These are phyloP conservation scores for Microcyclospora pomicola DNA, from an alignment of 2,329 filamentous ascomycete genomes.

Conservation along the genomic window DNA sequence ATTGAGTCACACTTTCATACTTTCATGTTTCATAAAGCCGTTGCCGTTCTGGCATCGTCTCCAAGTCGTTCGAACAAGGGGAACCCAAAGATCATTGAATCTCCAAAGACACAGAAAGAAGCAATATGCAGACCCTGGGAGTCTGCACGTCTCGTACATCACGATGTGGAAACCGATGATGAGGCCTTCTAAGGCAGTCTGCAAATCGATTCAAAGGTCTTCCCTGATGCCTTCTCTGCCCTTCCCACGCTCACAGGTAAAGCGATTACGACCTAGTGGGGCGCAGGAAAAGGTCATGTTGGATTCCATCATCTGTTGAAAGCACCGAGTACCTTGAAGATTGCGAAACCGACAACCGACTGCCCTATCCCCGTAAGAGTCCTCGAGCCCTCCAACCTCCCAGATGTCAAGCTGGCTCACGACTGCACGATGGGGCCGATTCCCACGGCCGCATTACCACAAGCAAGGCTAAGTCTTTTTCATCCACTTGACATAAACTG, in stretches of 20 bases:
- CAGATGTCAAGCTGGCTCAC: conserved; percentile 14
- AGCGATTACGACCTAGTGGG: conserved; percentile 14
- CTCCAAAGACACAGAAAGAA: neutral
- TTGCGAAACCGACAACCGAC: neutral
- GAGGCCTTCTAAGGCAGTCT: conserved; percentile 17
- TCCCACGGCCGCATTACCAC: conserved; percentile 24
- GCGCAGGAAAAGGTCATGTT: conserved; percentile 21
- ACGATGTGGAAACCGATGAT: conserved; percentile 22
- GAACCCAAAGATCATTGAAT: neutral
- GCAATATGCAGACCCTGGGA: conserved; percentile 20
- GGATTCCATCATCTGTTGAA: conserved; percentile 27
- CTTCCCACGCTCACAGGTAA: conserved; percentile 21
- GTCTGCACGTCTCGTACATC: conserved; percentile 27
- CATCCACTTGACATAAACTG: too few relatives aligned
- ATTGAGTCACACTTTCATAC: neutral
- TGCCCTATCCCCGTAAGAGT: conserved; percentile 22
- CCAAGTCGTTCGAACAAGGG: neutral
- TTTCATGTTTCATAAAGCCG: neutral
- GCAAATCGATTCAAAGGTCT: conserved; percentile 5
- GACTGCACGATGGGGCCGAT: conserved; percentile 29
- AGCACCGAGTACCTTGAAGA: conserved; percentile 3
- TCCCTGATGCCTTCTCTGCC: conserved; percentile 4
- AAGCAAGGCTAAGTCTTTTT: conserved; percentile 29
- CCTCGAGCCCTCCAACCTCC: conserved; percentile 15
- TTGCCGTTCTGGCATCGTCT: neutral